phyloP scores from a whole-genome alignment of 1,284 basidiomycete genomes.

The Mycena sp. region DNA sequence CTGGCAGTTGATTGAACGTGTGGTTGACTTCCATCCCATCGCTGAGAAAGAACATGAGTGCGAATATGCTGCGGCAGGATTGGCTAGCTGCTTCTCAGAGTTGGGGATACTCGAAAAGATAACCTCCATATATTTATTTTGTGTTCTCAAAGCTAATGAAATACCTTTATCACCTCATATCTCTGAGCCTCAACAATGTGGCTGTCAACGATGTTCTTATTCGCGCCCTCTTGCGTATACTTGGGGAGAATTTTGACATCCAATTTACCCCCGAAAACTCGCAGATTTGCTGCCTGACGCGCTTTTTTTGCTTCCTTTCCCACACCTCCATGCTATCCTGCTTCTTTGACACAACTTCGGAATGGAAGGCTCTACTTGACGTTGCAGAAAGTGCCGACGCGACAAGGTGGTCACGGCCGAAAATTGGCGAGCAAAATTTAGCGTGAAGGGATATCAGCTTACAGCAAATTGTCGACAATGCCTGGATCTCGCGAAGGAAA shows the following conservation, averaged over 20 bases:
- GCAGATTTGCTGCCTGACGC: no score
- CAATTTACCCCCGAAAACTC: conserved; percentile 9
- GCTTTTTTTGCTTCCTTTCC: no score
- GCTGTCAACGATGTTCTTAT: conserved; percentile 41
- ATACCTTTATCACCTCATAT: conserved; percentile 36
- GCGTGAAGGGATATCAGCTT: no score
- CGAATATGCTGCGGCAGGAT: no score
- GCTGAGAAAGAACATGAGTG: conserved; percentile 18
- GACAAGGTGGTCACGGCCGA: no score
- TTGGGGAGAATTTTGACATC: conserved; percentile 28
- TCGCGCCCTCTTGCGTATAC: conserved; percentile 23
- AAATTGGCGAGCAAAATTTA: no score
- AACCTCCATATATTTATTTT: neutral
- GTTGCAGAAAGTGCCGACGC: no score
- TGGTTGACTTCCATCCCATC: conserved; percentile 22
- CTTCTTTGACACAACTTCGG: no score
- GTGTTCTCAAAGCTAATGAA: neutral
- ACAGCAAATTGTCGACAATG: no score
- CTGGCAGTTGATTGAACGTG: conserved; percentile 17
- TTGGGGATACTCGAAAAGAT: conserved; percentile 13
- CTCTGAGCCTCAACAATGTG: conserved; percentile 44
- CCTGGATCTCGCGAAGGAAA: no score
- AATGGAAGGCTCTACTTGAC: no score
- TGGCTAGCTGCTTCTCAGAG: neutral
- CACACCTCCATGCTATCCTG: no score